A percentile compares a stretch with the other conserved stretches of the same genome.
These are phyloP conservation scores for Kwoniella shivajii DNA, from an alignment of 1,284 basidiomycete genomes.

Conservation along the genomic window DNA sequence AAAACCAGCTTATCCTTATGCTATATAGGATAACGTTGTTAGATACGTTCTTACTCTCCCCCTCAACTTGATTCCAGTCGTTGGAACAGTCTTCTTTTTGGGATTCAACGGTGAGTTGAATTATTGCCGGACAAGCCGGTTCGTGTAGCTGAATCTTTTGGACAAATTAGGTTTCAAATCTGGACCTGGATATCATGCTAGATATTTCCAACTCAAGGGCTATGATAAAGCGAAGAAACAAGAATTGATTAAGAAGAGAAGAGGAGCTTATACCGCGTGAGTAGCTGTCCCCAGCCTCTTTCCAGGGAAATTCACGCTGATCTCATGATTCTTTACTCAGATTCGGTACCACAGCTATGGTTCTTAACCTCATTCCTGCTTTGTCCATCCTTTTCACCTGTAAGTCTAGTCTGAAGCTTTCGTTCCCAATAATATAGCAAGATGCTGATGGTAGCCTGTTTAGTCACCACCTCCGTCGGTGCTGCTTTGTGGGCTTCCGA, in stretches of 20 bases:
- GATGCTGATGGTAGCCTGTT: conserved; percentile 7
- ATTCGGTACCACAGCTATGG: conserved; percentile 65
- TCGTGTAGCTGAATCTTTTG: neutral
- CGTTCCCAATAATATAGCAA: neutral
- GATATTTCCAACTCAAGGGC: conserved; percentile 71
- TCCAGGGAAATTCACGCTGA: neutral
- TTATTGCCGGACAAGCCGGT: neutral
- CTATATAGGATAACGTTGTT: conserved; percentile 44
- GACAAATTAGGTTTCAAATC: conserved; percentile 53
- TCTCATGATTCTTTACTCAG: conserved; percentile 55
- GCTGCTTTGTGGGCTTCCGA: conserved; percentile 73
- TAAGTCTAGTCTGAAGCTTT: conserved; percentile 36
- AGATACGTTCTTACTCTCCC: conserved; percentile 55
- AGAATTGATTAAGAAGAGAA: conserved; percentile 55
- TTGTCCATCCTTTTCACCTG: conserved; percentile 61
- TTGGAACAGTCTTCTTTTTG: conserved; percentile 67
- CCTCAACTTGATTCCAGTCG: conserved; percentile 65
- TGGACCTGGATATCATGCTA: conserved; percentile 65
- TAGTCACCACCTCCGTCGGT: conserved; percentile 59
- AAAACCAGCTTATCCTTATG: neutral
- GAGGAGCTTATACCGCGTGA: conserved; percentile 61
- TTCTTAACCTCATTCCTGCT: conserved; percentile 66
- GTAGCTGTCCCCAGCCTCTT: conserved; percentile 19
- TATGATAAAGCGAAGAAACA: conserved; percentile 48
- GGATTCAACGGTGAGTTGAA: conserved; percentile 47